Evolutionary conservation across 1,284 basidiomycete genomes (phyloP), one percentile per base, ranked within the genome.

Genomic region (Rhodotorula sp.): DNA sequence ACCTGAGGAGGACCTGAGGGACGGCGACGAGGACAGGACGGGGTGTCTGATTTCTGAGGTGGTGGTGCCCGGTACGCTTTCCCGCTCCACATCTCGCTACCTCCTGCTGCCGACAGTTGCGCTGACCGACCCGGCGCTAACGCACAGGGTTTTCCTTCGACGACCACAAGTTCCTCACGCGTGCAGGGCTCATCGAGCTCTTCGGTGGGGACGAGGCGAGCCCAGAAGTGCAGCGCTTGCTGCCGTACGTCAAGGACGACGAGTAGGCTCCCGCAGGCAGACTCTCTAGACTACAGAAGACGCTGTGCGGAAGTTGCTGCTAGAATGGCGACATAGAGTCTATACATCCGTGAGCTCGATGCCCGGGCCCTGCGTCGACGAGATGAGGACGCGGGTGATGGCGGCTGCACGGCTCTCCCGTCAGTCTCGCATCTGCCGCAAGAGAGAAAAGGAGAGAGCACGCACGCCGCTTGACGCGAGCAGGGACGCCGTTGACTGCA

Each of bases 11-110:
- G 85, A 86, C 71, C 63, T 84, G 3, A 62, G 19, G 15, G 48
- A 27, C 19, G 48, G 27, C 32, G 36, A 51, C 34, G 48, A 32
- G n/a, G 64, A 83, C 39, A 67, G 61, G 17, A 79, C 78, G 0
- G 83, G 85, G 8, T 85, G 85, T 70, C 78, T 86, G 60, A 85
- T 86, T 72, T 84, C 84, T 12, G 85, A 86, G 76, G 84, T 86
- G 21, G 48, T 50, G 27, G 34, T 51, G 12, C 48, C 61, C 2
- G 37, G 37, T 54, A 36, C 84, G 84, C 4, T 79, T 79, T 80
- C 73, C 72, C 17, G 12, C 34, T n/a, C 25, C 19, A 2, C 29
- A 2, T 51, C 12, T 10, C 75, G 74, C 32, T n/a, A 46, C 22
- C 53, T 39, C 37, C 8, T 2, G 29, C 25, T 15, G 34, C 13